Base-by-base conservation (phyloP, 1,139 yeast genomes). In the Kurtzmaniella quercitrusa region DNA sequence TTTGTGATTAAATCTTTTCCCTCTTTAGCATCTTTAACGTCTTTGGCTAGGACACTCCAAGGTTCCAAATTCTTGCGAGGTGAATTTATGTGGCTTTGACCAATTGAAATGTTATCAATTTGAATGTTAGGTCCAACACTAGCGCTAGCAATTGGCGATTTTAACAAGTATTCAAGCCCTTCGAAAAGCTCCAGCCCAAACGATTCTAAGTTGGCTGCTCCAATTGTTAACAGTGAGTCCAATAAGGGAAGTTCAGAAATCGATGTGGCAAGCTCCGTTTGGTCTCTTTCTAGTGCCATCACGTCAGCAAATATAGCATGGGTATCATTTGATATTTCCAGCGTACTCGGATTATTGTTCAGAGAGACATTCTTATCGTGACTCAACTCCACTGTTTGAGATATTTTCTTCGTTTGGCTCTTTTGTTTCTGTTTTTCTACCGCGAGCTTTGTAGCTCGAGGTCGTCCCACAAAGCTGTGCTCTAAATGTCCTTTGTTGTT, bases 111-210 rank as follows among this genome's bases (percentile, higher is more conserved):
- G 23, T 21, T 21, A 8, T 21, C 36, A 10, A n/a, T 14, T 10
- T n/a, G 18, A 6, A 31, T 6, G 14, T 14, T 14, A 14, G 36
- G 18, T 12, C 25, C 21, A 15, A 25, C 9, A 16, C 11, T 37
- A 14, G 31, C 16, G 12, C 12, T 29, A 12, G 18, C 16, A 11
- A 38, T 21, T 11, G 51, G 49, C 15, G 55, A 41, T 18, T 50
- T 45, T 9, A 62, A 46, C 17, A 62, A 46, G n/a, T 48, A 49
- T 39, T 62, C 59, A 21, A 58, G 49, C 40, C 53, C 57, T 41
- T 56, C 59, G 41, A 53, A 55, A 23, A 56, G 42, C 21, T 54
- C 52, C 10, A 49, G 42, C 31, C 57, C 51, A 37, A 53, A 46
- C 8, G 43, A 42, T 37, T 49, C 53, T n/a, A 50, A 14, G 31